A percentile compares a stretch with the other conserved stretches of the same genome.
Conservation (phyloP, 75 land plant genomes). For the Gnetum montanum region DNA sequence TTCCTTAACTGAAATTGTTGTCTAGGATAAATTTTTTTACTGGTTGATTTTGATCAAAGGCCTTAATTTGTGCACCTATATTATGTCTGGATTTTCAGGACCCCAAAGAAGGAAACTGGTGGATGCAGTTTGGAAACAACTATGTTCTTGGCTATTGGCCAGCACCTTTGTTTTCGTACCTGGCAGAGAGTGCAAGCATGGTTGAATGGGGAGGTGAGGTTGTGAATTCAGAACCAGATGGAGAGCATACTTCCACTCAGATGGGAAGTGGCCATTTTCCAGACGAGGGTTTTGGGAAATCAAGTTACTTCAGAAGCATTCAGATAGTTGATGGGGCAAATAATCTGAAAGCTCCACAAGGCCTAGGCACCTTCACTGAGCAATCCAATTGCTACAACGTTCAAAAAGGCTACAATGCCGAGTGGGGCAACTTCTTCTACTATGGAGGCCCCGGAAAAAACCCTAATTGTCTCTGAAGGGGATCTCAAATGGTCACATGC, state of each 20-base stretch:
- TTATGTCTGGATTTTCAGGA: conserved; percentile 35
- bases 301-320: conserved; percentile 74
- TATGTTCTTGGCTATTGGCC: conserved; percentile 88
- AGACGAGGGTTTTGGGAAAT: conserved; percentile 59
- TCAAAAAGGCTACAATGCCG: conserved; percentile 47
- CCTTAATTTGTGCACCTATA: background rate
- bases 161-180: conserved; percentile 57
- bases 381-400: conserved; percentile 79
- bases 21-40: background rate
- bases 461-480: conserved; percentile 37
- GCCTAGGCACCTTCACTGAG: conserved; percentile 63
- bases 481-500: background rate
- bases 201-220: conserved; percentile 93
- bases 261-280: conserved; percentile 96
- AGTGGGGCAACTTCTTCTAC: conserved; percentile 85
- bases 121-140: conserved; percentile 81
- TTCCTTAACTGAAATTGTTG: background rate
- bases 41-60: background rate
- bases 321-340: conserved; percentile 63
- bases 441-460: conserved; percentile 87
- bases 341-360: conserved; percentile 48
- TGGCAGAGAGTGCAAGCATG: conserved; percentile 74
- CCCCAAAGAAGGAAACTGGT: conserved; percentile 80
- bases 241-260: conserved; percentile 68
- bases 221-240: conserved; percentile 67